A percentile compares a stretch with the other conserved stretches of the same genome.
Conservation (phyloP, 2,329 filamentous ascomycete species). For the Trichophyton rubrum region DNA sequence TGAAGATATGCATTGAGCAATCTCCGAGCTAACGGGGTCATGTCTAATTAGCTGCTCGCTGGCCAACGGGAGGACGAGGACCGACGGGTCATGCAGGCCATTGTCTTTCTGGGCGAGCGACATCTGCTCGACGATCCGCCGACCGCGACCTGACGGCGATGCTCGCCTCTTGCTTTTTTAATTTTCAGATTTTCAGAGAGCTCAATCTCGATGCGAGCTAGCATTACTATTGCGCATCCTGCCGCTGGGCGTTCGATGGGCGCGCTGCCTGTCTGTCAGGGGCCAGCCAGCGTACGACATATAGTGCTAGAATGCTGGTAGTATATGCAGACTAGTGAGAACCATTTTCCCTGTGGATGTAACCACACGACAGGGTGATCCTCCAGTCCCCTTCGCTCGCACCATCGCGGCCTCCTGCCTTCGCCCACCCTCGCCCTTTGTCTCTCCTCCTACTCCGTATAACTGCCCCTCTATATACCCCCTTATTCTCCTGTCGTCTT, state of each 20-base stretch:
- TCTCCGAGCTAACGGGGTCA: constrained; percentile 7
- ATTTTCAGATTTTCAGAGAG: too few relatives aligned
- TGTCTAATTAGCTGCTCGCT: constrained; percentile 25
- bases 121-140: constrained; percentile 21
- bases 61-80: constrained; percentile 33
- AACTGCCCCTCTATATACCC: neutral
- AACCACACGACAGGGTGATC: neutral
- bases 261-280: neutral
- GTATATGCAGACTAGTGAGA: neutral
- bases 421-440: neutral
- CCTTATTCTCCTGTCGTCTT: neutral
- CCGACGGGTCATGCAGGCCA: constrained; percentile 31
- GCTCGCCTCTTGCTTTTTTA: too few relatives aligned
- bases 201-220: too few relatives aligned
- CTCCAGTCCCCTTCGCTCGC: neutral
- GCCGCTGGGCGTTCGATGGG: neutral
- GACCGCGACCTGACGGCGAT: neutral
- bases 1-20: neutral
- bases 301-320: neutral
- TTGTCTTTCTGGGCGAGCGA: constrained; percentile 31
- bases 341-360: neutral
- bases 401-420: neutral
- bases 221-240: neutral
- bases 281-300: neutral
- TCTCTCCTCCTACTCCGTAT: neutral